These are phyloP conservation scores for Penicillium sp. DNA, from an alignment of 2,329 filamentous ascomycete species.

Conservation along the genomic window DNA sequence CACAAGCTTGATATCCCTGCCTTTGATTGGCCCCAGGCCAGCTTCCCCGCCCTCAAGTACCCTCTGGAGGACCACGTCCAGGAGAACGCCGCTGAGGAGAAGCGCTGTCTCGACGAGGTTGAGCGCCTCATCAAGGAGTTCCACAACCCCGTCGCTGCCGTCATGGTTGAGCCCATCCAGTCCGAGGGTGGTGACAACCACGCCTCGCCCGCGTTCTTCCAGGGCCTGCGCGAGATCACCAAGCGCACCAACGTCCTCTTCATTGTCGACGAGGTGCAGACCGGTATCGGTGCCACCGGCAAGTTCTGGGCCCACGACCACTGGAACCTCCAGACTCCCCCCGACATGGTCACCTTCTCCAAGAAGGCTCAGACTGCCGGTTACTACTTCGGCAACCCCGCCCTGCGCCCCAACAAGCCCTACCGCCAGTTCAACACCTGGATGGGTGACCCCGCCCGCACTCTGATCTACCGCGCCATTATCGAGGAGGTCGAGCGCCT, in stretches of 20 bases:
- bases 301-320: conserved; percentile 98
- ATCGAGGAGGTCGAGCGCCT: conserved; percentile 68
- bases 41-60: conserved; percentile 83
- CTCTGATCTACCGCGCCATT: conserved; percentile 82
- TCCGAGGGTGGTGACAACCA: conserved; percentile 95
- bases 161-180: conserved; percentile 87
- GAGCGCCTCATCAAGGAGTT: conserved; percentile 77
- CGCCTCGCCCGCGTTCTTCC: conserved; percentile 84
- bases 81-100: conserved; percentile 80
- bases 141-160: conserved; percentile 75
- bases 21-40: conserved; percentile 91
- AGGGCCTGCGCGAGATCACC: conserved; percentile 74
- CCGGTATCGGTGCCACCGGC: conserved; percentile 85
- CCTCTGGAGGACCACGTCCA: conserved; percentile 74
- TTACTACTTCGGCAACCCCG: conserved; percentile 82
- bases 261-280: conserved; percentile 94
- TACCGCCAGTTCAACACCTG: conserved; percentile 97
- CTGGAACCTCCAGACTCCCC: conserved; percentile 76
- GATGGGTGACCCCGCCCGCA: conserved; percentile 89
- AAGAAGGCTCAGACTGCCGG: conserved; percentile 95
- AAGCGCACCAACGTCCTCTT: conserved; percentile 66
- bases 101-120: conserved; percentile 76
- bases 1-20: conserved; percentile 94
- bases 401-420: conserved; percentile 82
- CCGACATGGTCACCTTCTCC: conserved; percentile 91